Conservation (phyloP, 257 asterid species). For the Rubia yunnanensis region DNA sequence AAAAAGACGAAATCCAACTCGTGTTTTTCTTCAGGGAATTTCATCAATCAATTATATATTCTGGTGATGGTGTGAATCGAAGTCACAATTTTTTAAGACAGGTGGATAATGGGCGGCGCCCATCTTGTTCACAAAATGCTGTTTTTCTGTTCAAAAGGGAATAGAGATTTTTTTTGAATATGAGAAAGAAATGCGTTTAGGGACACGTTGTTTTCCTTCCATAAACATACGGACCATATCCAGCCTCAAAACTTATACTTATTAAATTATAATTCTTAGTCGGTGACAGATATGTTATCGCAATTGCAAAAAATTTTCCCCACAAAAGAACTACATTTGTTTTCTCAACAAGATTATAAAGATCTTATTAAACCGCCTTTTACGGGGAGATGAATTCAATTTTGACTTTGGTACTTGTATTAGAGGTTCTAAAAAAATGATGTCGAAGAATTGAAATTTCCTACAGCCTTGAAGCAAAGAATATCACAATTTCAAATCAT, state of each 20-base stretch:
- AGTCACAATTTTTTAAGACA: background rate
- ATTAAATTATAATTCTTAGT: background rate
- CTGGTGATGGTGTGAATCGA: constrained; percentile 3
- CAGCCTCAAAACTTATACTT: constrained; percentile 2
- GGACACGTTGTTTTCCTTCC: background rate
- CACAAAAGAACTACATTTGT: too few species aligned
- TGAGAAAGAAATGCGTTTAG: constrained; percentile 3
- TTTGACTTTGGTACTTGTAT: too few species aligned
- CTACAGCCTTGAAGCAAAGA: too few species aligned
- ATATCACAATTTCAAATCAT: too few species aligned
- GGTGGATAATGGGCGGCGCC: constrained; percentile 12
- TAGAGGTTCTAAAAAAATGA: too few species aligned
- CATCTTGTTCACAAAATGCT: background rate
- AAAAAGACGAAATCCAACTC: background rate
- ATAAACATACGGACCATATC: constrained; percentile 5
- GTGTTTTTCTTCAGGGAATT: background rate
- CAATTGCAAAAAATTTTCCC: background rate
- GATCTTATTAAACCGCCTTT: too few species aligned
- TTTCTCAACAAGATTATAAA: too few species aligned
- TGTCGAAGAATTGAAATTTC: too few species aligned
- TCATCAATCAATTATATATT: background rate
- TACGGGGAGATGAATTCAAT: too few species aligned
- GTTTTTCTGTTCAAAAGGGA: background rate
- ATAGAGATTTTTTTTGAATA: background rate
- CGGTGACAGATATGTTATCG: background rate